Conservation (phyloP, 352 stramenopile genomes). For the Globisporangium nodosum region DNA sequence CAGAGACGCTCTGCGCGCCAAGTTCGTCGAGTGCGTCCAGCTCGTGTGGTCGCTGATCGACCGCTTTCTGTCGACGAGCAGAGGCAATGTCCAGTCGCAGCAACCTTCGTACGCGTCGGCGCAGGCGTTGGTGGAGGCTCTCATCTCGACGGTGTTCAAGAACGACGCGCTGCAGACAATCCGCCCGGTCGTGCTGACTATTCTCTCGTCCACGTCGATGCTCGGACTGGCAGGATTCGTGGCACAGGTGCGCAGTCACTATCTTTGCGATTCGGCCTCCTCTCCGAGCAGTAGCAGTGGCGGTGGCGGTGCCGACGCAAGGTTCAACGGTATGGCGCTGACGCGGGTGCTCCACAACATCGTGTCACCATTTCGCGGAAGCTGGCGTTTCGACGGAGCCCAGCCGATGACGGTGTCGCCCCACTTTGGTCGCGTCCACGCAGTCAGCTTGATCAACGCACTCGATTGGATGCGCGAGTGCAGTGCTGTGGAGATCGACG, state of each 20-base stretch:
- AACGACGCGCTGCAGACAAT: conserved; percentile 23
- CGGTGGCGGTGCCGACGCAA: background rate
- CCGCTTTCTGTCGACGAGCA: conserved; percentile 11
- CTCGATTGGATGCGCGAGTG: conserved; percentile 15
- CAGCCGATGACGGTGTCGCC: conserved; percentile 4
- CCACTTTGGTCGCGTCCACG: background rate
- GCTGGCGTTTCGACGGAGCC: conserved; percentile 8
- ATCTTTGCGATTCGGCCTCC: conserved; percentile 8
- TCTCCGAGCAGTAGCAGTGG: background rate
- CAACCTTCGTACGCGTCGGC: conserved; percentile 9
- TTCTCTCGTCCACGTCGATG: conserved; percentile 27
- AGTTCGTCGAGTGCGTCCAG: conserved; percentile 24
- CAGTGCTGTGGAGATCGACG: conserved; percentile 5
- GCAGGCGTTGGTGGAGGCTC: conserved; percentile 25
- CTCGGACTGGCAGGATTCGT: conserved; percentile 31
- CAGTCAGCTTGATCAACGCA: conserved; percentile 3
- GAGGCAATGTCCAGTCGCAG: conserved; percentile 5
- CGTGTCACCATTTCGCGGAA: conserved; percentile 6
- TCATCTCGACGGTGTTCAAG: conserved; percentile 32
- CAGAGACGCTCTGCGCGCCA: conserved; percentile 20
- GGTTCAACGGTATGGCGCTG: conserved; percentile 11
- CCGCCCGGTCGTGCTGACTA: conserved; percentile 18
- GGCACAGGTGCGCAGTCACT: conserved; percentile 26
- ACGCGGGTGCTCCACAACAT: conserved; percentile 8
- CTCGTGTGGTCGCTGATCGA: conserved; percentile 23